phyloP scores from a whole-genome alignment of 2,329 filamentous ascomycete genomes.

The Trichoderma asperellum region DNA sequence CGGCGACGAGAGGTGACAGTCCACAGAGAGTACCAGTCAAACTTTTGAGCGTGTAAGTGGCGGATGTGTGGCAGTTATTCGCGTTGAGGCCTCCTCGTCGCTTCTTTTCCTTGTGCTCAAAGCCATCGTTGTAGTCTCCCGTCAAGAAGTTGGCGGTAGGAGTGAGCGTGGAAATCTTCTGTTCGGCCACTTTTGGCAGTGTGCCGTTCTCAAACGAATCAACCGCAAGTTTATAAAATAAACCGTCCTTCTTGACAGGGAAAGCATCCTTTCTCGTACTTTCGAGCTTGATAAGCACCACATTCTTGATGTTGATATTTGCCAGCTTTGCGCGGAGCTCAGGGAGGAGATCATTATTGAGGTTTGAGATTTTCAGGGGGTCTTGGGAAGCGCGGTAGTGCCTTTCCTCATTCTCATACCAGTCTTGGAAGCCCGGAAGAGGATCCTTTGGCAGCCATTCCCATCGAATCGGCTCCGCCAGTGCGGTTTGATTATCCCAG shows the following conservation, averaged over 20 bases:
- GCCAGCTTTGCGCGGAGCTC: constrained; percentile 36
- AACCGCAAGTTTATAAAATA: constrained; percentile 43
- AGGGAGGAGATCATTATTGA: constrained; percentile 40
- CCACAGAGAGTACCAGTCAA: constrained; percentile 48
- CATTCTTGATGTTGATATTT: constrained; percentile 45
- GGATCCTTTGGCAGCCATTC: constrained; percentile 38
- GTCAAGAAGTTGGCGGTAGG: constrained; percentile 41
- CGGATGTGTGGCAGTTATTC: constrained; percentile 46
- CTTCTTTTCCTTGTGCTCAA: constrained; percentile 33
- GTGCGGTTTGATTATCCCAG: constrained; percentile 40
- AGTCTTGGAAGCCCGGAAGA: constrained; percentile 37
- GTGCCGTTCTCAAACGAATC: constrained; percentile 40
- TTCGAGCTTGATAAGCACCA: constrained; percentile 48
- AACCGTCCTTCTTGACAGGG: constrained; percentile 46
- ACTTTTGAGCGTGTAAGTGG: constrained; percentile 51
- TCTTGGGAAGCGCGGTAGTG: constrained; percentile 45
- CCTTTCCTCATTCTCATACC: constrained; percentile 33
- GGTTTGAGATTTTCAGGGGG: constrained; percentile 47
- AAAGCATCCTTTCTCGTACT: constrained; percentile 51
- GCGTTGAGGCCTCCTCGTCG: constrained; percentile 45
- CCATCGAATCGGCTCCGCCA: constrained; percentile 33
- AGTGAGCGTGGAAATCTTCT: constrained; percentile 37
- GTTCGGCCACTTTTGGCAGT: constrained; percentile 40
- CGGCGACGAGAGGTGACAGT: constrained; percentile 45
- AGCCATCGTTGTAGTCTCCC: constrained; percentile 42